A percentile compares a stretch with the other conserved stretches of the same genome.
phyloP scores from a whole-genome alignment of 148 eudicot genomes.

The Arctostaphylos glauca region DNA sequence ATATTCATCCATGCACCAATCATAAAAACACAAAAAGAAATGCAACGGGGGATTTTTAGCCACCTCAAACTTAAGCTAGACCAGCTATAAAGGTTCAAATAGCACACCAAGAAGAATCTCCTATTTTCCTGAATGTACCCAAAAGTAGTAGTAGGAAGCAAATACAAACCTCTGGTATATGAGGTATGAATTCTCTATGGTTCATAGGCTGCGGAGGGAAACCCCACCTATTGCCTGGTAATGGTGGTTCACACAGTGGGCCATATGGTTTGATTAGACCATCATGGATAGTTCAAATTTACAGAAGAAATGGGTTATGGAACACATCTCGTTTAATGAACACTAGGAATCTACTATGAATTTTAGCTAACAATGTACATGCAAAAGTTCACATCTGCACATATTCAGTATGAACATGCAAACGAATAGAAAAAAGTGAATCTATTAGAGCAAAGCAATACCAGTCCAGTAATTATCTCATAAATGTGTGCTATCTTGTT shows the following conservation, averaged over 20 bases:
- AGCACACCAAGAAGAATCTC: background rate
- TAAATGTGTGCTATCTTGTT: no score
- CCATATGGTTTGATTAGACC: conserved; percentile 27
- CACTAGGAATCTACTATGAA: no score
- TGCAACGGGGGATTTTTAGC: background rate
- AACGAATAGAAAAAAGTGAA: no score
- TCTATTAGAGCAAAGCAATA: no score
- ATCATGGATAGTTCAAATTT: no score
- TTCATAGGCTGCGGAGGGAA: conserved; percentile 58
- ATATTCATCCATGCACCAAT: no score
- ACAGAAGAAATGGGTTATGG: no score
- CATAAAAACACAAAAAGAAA: conserved; percentile 41
- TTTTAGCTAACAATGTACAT: no score
- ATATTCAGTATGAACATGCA: no score
- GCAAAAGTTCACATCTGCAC: no score
- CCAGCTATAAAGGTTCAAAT: background rate
- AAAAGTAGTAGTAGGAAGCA: background rate
- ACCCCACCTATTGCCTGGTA: conserved; percentile 59
- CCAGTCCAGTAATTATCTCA: no score
- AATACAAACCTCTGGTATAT: conserved; percentile 39
- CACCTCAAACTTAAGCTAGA: background rate
- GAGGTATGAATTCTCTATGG: conserved; percentile 52
- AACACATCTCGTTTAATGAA: no score
- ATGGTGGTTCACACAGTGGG: conserved; percentile 56
- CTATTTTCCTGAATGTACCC: background rate